phyloP scores from a whole-genome alignment of 225 moss, liverwort and hornwort genomes.

The Marchantia paleacea region DNA sequence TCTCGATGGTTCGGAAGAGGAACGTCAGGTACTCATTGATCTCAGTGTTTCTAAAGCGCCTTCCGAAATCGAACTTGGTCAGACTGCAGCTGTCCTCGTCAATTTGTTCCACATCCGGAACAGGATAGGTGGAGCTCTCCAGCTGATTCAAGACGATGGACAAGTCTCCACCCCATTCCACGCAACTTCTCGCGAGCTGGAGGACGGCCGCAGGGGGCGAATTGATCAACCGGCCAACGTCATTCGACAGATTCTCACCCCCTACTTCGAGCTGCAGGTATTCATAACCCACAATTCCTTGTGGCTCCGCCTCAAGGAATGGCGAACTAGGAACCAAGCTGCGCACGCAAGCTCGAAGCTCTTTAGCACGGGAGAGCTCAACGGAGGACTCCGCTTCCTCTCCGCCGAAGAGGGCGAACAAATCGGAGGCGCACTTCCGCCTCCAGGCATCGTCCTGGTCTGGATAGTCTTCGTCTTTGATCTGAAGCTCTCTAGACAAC shows the following conservation, averaged over 20 bases:
- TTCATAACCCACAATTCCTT: background rate
- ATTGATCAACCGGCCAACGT: conserved; percentile 31
- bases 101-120: conserved; percentile 81
- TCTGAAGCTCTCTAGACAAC: background rate
- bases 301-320: background rate
- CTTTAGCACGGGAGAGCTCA: conserved; percentile 36
- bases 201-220: conserved; percentile 45
- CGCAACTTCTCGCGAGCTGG: conserved; percentile 37
- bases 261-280: background rate
- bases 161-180: conserved; percentile 54
- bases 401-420: conserved; percentile 50
- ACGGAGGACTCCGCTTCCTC: conserved; percentile 35
- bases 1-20: conserved; percentile 64
- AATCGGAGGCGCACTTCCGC: conserved; percentile 39
- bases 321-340: conserved; percentile 30
- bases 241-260: background rate
- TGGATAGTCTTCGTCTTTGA: conserved; percentile 2
- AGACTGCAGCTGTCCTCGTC: conserved; percentile 54
- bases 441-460: conserved; percentile 17
- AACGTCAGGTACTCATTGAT: conserved; percentile 72
- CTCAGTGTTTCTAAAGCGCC: conserved; percentile 66
- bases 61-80: conserved; percentile 82
- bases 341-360: conserved; percentile 47
- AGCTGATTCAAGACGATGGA: conserved; percentile 36
- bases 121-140: conserved; percentile 26